Percentiles rank a stretch among this genome's conserved stretches.
phyloP scores from a whole-genome alignment of 2,329 filamentous ascomycete species.

The Talaromyces sp. region DNA sequence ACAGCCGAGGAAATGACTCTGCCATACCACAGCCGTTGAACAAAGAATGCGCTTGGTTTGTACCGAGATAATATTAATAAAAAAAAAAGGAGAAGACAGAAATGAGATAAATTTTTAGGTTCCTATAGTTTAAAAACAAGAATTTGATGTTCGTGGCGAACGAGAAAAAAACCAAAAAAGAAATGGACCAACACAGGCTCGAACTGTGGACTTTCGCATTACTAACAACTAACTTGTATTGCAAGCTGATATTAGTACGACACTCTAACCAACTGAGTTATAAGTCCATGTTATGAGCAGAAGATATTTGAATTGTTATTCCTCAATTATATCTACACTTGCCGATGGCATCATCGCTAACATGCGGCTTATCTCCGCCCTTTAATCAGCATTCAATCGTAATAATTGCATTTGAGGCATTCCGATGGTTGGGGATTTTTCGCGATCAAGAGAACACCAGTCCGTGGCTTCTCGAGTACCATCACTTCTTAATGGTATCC shows the following conservation, averaged over 20 bases:
- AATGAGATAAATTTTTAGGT: too few relatives aligned
- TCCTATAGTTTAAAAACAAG: too few relatives aligned
- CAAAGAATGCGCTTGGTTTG: too few relatives aligned
- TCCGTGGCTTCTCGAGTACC: neutral
- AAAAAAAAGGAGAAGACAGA: too few relatives aligned
- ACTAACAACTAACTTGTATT: neutral
- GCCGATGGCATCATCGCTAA: neutral
- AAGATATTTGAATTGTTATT: neutral
- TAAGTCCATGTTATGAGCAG: neutral
- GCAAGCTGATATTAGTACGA: slow-evolving; percentile 4
- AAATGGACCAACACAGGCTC: slow-evolving; percentile 8
- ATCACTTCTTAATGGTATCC: neutral
- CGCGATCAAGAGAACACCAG: neutral
- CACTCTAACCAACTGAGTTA: slow-evolving; percentile 10
- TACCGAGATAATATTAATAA: too few relatives aligned
- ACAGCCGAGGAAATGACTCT: too few relatives aligned
- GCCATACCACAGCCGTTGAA: too few relatives aligned
- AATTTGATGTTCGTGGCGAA: too few relatives aligned
- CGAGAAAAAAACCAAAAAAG: neutral
- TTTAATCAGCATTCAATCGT: neutral
- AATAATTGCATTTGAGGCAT: neutral
- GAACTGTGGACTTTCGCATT: slow-evolving; percentile 7
- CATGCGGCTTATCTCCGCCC: neutral
- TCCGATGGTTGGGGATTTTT: neutral
- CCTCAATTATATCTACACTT: neutral